Evolutionary conservation across 2,329 filamentous ascomycete species (phyloP).

Genomic region (Pezicula radicicola): DNA sequence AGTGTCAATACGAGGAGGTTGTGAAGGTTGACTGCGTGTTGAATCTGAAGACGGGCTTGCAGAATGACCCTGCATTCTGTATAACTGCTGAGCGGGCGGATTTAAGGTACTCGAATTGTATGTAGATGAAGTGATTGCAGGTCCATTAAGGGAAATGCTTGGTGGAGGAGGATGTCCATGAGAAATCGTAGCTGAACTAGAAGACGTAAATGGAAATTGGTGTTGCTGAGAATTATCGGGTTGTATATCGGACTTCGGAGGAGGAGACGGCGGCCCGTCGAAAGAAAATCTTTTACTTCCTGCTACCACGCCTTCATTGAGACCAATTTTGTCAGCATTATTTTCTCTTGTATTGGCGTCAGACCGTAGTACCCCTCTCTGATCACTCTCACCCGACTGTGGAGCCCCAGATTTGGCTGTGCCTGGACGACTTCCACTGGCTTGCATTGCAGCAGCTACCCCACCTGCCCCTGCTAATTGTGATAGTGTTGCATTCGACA

Average conservation of each 20-base stretch:
- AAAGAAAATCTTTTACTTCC: slow-evolving; percentile 23
- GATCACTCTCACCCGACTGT: slow-evolving; percentile 29
- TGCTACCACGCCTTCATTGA: slow-evolving; percentile 32
- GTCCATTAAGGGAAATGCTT: background rate
- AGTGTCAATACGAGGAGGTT: slow-evolving; percentile 31
- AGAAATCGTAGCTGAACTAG: background rate
- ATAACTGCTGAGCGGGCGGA: slow-evolving; percentile 2
- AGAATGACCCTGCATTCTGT: slow-evolving; percentile 11
- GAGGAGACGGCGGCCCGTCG: slow-evolving; percentile 17
- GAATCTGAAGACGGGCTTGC: slow-evolving; percentile 17
- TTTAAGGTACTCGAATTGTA: slow-evolving; percentile 5
- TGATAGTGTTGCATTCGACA: slow-evolving; percentile 77
- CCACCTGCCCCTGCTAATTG: slow-evolving; percentile 73
- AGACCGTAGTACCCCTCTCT: slow-evolving; percentile 38
- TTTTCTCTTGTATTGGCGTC: slow-evolving; percentile 27
- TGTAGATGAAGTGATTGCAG: slow-evolving; percentile 8
- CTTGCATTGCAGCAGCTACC: slow-evolving; percentile 35
- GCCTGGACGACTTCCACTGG: slow-evolving; percentile 27
- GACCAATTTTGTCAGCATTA: slow-evolving; percentile 29
- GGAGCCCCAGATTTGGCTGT: slow-evolving; percentile 17
- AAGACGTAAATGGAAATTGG: slow-evolving; percentile 9
- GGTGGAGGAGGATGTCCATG: no score
- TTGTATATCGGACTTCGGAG: slow-evolving; percentile 11
- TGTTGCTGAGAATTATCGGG: slow-evolving; percentile 12
- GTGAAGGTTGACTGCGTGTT: slow-evolving; percentile 13